These are phyloP conservation scores for Harringtonia aguacate DNA, from an alignment of 2,329 filamentous ascomycete genomes.

Conservation along the genomic window DNA sequence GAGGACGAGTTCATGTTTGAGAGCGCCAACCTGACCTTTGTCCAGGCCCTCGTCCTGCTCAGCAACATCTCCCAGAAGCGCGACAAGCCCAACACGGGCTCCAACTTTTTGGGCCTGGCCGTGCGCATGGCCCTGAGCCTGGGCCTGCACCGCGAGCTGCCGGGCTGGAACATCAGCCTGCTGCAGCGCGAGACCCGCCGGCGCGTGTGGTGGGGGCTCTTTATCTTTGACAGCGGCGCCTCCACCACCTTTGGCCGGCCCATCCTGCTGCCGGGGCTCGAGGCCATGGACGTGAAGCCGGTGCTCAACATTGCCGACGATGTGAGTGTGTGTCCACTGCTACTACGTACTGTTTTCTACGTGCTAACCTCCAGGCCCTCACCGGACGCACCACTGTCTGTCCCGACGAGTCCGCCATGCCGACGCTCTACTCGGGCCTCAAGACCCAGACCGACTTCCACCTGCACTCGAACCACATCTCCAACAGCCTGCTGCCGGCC, in stretches of 20 bases:
- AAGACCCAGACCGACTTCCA: conserved; percentile 2
- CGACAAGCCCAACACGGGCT: conserved; percentile 5
- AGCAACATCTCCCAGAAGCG: conserved; percentile 6
- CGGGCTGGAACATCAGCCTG: conserved; percentile 2
- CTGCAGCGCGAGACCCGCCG: conserved; percentile 3
- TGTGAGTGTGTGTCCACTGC: background rate
- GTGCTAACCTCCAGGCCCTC: too few species aligned
- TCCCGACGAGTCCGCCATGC: background rate
- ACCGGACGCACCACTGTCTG: background rate
- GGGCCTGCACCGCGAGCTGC: conserved; percentile 4
- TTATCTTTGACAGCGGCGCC: conserved; percentile 6
- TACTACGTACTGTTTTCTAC: too few species aligned
- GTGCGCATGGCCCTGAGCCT: conserved; percentile 6
- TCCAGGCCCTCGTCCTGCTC: conserved; percentile 5
- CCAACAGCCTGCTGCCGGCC: conserved; percentile 3
- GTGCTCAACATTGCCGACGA: conserved; percentile 3
- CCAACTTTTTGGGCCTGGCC: conserved; percentile 5
- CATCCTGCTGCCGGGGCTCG: conserved; percentile 1
- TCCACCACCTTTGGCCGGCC: conserved; percentile 4
- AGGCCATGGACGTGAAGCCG: conserved; percentile 2
- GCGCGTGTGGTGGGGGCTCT: conserved; percentile 6
- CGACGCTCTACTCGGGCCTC: conserved; percentile 2
- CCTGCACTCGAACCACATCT: conserved; percentile 2
- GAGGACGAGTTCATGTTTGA: conserved; percentile 5
- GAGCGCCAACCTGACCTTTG: conserved; percentile 4